Base-by-base conservation (phyloP, 139 green algal genomes). In the Eudorina sp. region DNA sequence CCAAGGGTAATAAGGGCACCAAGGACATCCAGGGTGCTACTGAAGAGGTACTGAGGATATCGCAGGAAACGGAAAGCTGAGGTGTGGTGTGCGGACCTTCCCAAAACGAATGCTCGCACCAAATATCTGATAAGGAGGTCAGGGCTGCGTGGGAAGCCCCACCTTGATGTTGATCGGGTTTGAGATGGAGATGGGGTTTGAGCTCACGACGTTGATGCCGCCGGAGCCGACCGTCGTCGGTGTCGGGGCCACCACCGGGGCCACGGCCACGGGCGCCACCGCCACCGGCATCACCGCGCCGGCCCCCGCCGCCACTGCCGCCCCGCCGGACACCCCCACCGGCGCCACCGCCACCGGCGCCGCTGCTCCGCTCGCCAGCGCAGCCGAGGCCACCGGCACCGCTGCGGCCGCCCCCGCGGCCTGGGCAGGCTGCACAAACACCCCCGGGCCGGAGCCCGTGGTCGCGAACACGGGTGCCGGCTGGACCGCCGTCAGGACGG, bases 131-230 rank as follows among this genome's bases (percentile, higher is more conserved):
- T n/a, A n/a, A n/a, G n/a, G n/a, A 11, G 23, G 55, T 66, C 55
- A 66, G 29, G 29, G 55, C 55, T 66, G 8, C 55, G 23, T 11
- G 55, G n/a, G n/a, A n/a, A n/a, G n/a, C n/a, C 75, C n/a, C 13
- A 83, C 75, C 75, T 84, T 86, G 62, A 86, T 86, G n/a, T 40
- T 77, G 80, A 86, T 86, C 19, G 80, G 80, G 58, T 86, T 86
- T 41, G 60, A 77, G 45, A 86, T 86, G 60, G 60, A 66, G 60
- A 86, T 86, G 43, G 80, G 80, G 41, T 86, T 86, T 60, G 41
- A 66, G 60, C 41, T 64, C 60, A 76, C 31, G 40, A 86, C 60
- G 58, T 76, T 86, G n/a, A 86, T 51, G n/a, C 80, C 80, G 80
- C 80, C 80, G 3, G 40, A 64, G 41, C 80, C 80, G 1, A 76